Evolutionary conservation across 495 filamentous ascomycete species (phyloP), one percentile per base, ranked within the genome.

Genomic region (Xylaria cubensis): DNA sequence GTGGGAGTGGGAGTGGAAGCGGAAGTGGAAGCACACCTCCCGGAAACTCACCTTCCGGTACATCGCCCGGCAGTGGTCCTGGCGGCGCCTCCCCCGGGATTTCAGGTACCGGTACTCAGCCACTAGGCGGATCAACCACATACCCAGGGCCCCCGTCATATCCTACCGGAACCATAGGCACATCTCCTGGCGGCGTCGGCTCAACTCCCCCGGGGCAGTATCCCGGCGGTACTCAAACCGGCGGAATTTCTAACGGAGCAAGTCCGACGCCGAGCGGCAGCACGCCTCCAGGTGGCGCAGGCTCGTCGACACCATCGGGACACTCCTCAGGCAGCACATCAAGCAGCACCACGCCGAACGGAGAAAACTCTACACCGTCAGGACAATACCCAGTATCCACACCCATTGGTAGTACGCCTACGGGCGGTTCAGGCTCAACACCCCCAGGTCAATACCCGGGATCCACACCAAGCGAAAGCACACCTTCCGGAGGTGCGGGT

Each of bases 11-110:
- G 15, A 19, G 42, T 15, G 42, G 42, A 19, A 50, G 17, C 24
- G 55, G 55, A 19, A 26, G n/a, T 39, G 63, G 26, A 34, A 51
- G 26, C 29, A 65, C 63, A 50, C 32, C 64, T 67, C 15, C 64
- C 7, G 58, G 34, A 19, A n/a, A 10, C 4, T 29, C 51, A n/a
- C 29, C 29, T 34, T 8, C 56, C 4, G 56, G 56, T 19, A 61
- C 56, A 9, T 29, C 29, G 13, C 13, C 56, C 7, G 32, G 32
- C 15, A 39, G 29, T 17, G 13, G 56, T 56, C 51, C 51, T 9
- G 51, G 51, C 4, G 24, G 46, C 21, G 21, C 50, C n/a, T 53
- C 50, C 4, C 50, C 21, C 21, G n/a, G 21, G n/a, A 26, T 21
- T 26, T 53, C 50, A 26, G 50, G 50, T 13, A 26, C 50, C 9